phyloP scores from a whole-genome alignment of 1,284 basidiomycete species.

The Mycena citricolor region DNA sequence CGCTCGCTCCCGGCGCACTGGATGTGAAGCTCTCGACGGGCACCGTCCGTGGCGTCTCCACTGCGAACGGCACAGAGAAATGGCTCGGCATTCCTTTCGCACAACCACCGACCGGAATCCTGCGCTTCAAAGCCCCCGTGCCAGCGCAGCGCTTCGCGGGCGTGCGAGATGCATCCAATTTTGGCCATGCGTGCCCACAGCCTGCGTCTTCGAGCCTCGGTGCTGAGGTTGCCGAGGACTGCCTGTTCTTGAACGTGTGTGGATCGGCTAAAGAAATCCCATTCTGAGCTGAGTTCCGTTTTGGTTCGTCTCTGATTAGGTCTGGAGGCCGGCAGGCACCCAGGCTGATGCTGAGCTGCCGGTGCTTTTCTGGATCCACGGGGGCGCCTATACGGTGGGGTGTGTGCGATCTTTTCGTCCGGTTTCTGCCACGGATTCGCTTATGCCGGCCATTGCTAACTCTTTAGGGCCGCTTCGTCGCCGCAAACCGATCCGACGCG shows the following conservation, averaged over 20 bases:
- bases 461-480: conserved; percentile 42
- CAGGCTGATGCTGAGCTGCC: conserved; percentile 38
- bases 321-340: conserved; percentile 43
- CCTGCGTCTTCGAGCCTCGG: conserved; percentile 39
- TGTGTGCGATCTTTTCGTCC: conserved; percentile 28
- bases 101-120: conserved; percentile 22
- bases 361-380: conserved; percentile 57
- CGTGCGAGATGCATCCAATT: conserved; percentile 45
- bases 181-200: conserved; percentile 62
- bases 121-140: conserved; percentile 44
- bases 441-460: background rate
- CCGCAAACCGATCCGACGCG: conserved; percentile 46
- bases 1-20: conserved; percentile 28
- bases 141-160: conserved; percentile 34
- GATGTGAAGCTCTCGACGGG: conserved; percentile 43
- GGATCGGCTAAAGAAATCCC: too few species aligned
- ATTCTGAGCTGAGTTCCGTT: too few species aligned
- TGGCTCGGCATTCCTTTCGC: conserved; percentile 43
- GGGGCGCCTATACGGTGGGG: conserved; percentile 50
- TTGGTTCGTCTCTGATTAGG: conserved; percentile 29
- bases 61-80: conserved; percentile 44
- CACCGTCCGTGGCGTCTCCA: conserved; percentile 44
- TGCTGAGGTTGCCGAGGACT: conserved; percentile 54
- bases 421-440: too few species aligned
- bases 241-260: conserved; percentile 52